A percentile compares a stretch with the other conserved stretches of the same genome.
These are phyloP conservation scores for Odontarrhena argentea DNA, from an alignment of 345 rosid species.

Conservation along the genomic window DNA sequence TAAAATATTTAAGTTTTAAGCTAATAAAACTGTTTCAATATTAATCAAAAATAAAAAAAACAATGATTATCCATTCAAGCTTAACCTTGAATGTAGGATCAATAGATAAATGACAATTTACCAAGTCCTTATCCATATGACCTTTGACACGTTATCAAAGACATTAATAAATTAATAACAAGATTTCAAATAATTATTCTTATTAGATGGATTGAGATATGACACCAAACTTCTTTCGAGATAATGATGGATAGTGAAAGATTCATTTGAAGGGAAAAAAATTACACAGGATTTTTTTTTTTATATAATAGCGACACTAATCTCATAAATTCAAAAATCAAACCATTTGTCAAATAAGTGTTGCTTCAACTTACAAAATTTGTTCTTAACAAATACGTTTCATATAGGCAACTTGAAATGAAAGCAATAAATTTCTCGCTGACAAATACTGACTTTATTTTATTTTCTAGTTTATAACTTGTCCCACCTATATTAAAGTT, in stretches of 20 bases:
- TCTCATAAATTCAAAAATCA: constrained; percentile 1
- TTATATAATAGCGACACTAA: constrained; percentile 8
- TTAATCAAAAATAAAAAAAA: not conserved
- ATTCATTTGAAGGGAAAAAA: not conserved
- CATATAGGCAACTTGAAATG: constrained; percentile 27
- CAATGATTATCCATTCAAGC: constrained; percentile 9
- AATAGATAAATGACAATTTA: constrained; percentile 5
- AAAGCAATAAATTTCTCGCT: constrained; percentile 20
- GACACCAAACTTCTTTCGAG: constrained; percentile 19
- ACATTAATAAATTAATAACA: not conserved
- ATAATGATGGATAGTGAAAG: not conserved
- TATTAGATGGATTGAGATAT: constrained; percentile 25
- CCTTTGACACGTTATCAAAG: constrained; percentile 23
- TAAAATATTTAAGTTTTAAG: no score
- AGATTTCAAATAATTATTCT: not conserved
- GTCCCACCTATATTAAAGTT: constrained; percentile 21
- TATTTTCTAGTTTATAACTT: constrained; percentile 1
- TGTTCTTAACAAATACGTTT: not conserved
- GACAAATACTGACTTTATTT: constrained; percentile 16
- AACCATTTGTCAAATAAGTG: constrained; percentile 9
- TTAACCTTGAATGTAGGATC: not conserved
- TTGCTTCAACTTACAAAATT: not conserved
- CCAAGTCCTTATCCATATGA: constrained; percentile 13
- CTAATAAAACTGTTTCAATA: not conserved
- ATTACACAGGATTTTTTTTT: not conserved